A percentile compares a stretch with the other conserved stretches of the same genome.
Conservation (phyloP, 148 eudicot genomes). For the Persicaria maculosa region DNA sequence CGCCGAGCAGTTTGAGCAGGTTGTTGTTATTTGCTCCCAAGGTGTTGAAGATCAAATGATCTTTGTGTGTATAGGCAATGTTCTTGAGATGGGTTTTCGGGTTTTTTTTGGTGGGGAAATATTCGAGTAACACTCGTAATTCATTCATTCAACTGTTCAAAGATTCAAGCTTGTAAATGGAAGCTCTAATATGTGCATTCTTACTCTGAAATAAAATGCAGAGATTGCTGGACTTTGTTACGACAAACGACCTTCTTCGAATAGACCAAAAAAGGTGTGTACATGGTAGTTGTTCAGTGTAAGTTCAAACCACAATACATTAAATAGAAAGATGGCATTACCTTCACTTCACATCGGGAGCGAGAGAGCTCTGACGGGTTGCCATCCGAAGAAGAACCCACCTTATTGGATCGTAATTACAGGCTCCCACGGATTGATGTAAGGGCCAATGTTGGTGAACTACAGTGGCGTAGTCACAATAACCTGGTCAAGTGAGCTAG, state of each 20-base stretch:
- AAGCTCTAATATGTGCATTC: constrained; percentile 6
- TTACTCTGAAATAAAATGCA: constrained; percentile 1
- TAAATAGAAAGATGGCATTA: background rate
- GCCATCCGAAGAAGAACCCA: no score
- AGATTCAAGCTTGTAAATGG: constrained; percentile 2
- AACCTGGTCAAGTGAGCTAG: background rate
- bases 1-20: constrained; percentile 32
- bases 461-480: background rate
- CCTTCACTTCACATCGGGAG: background rate
- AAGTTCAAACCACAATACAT: background rate
- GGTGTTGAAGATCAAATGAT: constrained; percentile 29
- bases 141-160: constrained; percentile 2
- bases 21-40: constrained; percentile 32
- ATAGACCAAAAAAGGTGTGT: background rate
- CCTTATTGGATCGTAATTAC: background rate
- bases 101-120: background rate
- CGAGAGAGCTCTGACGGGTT: background rate
- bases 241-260: no score
- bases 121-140: background rate
- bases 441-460: background rate
- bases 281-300: background rate
- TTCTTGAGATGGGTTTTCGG: constrained; percentile 9
- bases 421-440: background rate
- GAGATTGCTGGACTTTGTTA: constrained; percentile 1
- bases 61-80: background rate